Conservation (phyloP, 331 rosid genomes). For the Phaseolus coccineus region DNA sequence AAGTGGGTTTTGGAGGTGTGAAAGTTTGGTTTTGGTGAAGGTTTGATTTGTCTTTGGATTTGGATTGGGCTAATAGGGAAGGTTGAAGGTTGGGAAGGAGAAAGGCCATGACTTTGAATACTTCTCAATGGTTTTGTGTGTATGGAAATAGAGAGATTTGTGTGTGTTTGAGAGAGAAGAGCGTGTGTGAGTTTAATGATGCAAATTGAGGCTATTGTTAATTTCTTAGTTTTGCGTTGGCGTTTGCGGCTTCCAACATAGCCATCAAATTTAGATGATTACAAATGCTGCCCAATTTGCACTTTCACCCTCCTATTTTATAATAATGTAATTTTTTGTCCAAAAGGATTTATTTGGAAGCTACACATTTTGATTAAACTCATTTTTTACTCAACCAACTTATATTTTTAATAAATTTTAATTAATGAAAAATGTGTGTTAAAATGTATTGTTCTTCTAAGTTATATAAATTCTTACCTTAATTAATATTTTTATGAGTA, state of each 20-base stretch:
- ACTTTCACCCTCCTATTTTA: conserved; percentile 16
- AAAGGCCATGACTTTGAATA: conserved; percentile 68
- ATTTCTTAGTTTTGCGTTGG: conserved; percentile 39
- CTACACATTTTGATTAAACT: too few relatives aligned
- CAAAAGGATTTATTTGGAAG: too few relatives aligned
- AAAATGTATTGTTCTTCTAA: too few relatives aligned
- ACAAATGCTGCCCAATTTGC: conserved; percentile 42
- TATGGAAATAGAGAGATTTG: conserved; percentile 14
- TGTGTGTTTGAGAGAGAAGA: conserved; percentile 9
- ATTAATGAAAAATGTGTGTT: too few relatives aligned
- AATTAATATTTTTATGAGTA: too few relatives aligned
- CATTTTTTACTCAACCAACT: too few relatives aligned
- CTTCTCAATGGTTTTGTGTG: conserved; percentile 29
- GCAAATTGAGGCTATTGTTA: conserved; percentile 51
- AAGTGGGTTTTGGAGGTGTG: conserved; percentile 55
- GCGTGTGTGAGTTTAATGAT: conserved; percentile 38
- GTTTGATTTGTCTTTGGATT: conserved; percentile 58
- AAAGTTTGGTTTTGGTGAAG: conserved; percentile 49
- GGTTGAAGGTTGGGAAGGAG: conserved; percentile 73
- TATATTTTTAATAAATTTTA: too few relatives aligned
- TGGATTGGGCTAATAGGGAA: conserved; percentile 61
- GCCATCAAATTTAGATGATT: conserved; percentile 53
- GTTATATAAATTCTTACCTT: too few relatives aligned
- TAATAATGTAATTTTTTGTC: too few relatives aligned
- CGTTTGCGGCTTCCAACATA: conserved; percentile 59